Evolutionary conservation across 257 asterid species (phyloP), one percentile per base, ranked within the genome.

Genomic region (Rhazya stricta): DNA sequence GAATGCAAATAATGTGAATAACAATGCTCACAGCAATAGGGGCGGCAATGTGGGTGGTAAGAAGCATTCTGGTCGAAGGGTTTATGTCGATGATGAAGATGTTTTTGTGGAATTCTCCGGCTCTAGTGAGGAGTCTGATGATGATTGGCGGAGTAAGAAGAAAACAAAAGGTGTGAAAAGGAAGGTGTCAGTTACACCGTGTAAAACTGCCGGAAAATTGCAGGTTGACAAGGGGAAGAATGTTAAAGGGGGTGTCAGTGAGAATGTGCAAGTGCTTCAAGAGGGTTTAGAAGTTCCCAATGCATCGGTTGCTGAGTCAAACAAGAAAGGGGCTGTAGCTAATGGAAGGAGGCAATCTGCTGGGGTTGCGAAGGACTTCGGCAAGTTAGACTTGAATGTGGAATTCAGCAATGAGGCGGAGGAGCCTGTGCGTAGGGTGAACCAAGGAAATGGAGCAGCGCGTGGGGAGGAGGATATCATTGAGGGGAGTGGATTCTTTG

Each of bases 311-410:
- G 83, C 79, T 6, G 96, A 91, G 73, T 67, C 81, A 19, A 81
- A 79, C 75, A 91, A 86, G 81, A 93, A 85, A 79, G 89, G 78
- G 42, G 65, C 71, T 30, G 73, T 69, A 9, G 34, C 76, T n/a
- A 85, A 68, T 83, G 76, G 88, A 61, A 84, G 94, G 86, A 89
- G 84, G 83, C 97, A 89, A 74, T 91, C 96, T 51, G 90, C 85
- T 19, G 84, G 96, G 74, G 89, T 83, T 79, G 92, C 91, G 3
- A 92, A 86, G 87, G 88, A 81, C 74, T 84, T 78, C 30, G 96
- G 97, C 73, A 91, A 81, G 81, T 84, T 92, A 83, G 98, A 92
- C 87, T 77, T 95, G 89, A 95, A 95, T 73, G 99, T 94, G 85
- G 96, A 92, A 82, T 87, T 87, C 69, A 95, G 90, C 86, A 95